These are phyloP conservation scores for Penicillium malachiteum DNA, from an alignment of 495 filamentous ascomycete species.

Conservation along the genomic window DNA sequence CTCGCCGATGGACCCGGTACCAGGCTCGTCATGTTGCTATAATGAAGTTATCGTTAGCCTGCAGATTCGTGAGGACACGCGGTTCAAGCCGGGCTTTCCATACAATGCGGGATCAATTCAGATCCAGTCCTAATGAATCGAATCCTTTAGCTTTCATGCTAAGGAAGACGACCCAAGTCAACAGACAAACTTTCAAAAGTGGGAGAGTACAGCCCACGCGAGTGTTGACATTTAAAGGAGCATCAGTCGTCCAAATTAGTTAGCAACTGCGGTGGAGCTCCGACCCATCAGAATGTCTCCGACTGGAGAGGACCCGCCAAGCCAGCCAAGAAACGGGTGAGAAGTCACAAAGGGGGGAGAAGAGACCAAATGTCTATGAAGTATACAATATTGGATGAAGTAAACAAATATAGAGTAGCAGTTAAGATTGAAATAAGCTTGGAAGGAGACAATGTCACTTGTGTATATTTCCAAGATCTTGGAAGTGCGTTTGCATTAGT, in stretches of 20 bases:
- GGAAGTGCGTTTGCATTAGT: background rate
- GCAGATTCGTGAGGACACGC: constrained; percentile 8
- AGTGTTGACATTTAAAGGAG: constrained; percentile 32
- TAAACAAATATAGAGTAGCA: background rate
- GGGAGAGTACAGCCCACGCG: constrained; percentile 8
- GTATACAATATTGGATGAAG: background rate
- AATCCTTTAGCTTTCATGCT: constrained; percentile 15
- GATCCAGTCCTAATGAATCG: constrained; percentile 6
- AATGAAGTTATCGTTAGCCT: constrained; percentile 19
- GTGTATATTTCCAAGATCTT: background rate
- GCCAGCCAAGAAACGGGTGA: constrained; percentile 22
- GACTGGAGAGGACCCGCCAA: constrained; percentile 33
- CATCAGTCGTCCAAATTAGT: constrained; percentile 23
- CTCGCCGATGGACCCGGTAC: constrained; percentile 19
- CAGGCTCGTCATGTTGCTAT: constrained; percentile 29
- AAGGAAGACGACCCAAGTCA: background rate
- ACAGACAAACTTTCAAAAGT: background rate
- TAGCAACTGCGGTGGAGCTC: constrained; percentile 34
- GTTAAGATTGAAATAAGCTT: background rate
- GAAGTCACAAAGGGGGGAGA: constrained; percentile 8
- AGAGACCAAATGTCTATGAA: background rate
- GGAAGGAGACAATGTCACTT: too few relatives aligned
- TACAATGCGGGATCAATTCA: constrained; percentile 24
- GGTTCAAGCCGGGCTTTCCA: constrained; percentile 6
- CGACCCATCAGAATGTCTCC: constrained; percentile 24